Evolutionary conservation across 2,329 filamentous ascomycete genomes (phyloP), one percentile per base, ranked within the genome.

Genomic region (Orbilia oligospora): DNA sequence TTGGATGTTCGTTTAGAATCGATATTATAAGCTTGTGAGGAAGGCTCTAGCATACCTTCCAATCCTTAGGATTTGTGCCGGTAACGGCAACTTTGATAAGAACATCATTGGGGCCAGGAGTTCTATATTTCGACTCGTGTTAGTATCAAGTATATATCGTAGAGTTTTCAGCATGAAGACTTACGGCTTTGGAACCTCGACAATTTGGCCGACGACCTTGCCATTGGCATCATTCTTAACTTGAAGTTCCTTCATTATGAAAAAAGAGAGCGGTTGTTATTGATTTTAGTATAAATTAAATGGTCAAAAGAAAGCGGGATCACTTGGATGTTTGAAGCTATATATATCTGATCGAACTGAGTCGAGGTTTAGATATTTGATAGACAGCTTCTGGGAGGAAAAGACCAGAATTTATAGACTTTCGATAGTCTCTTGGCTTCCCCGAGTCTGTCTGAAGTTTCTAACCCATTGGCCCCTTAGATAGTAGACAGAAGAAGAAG

Each of bases 21-120:
- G 53, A 8, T 41, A 27, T 53, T 22, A 18, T 24, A 24, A 38
- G 10, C 1, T 5, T 30, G 55, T 9, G n/a, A 24, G 30, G 12
- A 41, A 41, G 16, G 12, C 8, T 2, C 9, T 6, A 14, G 41
- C 41, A 20, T 48, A 80, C 76, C 65, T 83, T 82, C 82, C 81
- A 82, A 71, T 87, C 86, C 80, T 87, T 87, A 6, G 86, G 87
- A 81, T 87, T 87, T 20, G 84, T 86, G 9, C 86, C 86, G 67
- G 84, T 85, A 63, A 86, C 84, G 12, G 85, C 81, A 41, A 86
- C 85, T 71, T 84, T 84, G 82, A 86, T 86, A 24, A 86, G 81
- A 36, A 87, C 82, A 49, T 87, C 84, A 72, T 85, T 83, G 0
- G 83, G 81, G 16, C 58, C 58, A 8, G 80, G 80, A 10, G 66